These are phyloP conservation scores for Syzygium aqueum DNA, from an alignment of 345 rosid genomes.

Conservation along the genomic window DNA sequence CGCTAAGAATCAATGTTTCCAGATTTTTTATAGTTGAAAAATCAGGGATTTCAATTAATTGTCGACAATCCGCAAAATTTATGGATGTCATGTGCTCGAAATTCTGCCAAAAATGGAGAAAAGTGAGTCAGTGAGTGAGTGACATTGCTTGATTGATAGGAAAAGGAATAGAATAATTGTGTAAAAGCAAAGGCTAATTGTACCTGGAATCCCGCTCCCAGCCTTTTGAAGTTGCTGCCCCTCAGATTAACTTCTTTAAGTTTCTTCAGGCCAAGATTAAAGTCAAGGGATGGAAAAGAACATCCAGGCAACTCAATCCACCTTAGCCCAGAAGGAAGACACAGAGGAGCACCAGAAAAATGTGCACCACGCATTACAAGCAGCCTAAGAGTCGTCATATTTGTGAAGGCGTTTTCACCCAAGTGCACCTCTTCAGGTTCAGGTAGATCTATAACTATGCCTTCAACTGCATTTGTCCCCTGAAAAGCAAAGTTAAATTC, in stretches of 20 bases:
- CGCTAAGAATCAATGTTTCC: not conserved
- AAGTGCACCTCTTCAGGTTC: not conserved
- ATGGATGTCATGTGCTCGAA: not conserved
- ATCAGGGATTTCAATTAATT: not conserved
- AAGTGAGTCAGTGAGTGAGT: not conserved
- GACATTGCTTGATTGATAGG: not conserved
- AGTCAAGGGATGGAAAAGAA: not conserved
- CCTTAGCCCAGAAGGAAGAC: not conserved
- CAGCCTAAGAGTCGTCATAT: not conserved
- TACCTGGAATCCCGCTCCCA: not conserved
- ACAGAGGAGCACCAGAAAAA: not conserved
- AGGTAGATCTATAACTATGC: not conserved
- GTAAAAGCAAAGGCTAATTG: not conserved
- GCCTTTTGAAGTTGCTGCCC: not conserved
- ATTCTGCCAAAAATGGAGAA: not conserved
- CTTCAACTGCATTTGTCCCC: not conserved
- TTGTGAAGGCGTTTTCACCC: not conserved
- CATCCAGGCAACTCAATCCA: not conserved
- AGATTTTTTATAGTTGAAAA: not conserved
- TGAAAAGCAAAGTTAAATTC: not conserved
- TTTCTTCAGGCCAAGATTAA: not conserved
- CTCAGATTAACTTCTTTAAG: accelerated
- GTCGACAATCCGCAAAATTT: not conserved
- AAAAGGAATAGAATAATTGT: not conserved
- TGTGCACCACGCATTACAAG: not conserved